Evolutionary conservation across 2,329 filamentous ascomycete species (phyloP).

Genomic region (Claviceps humidiphila): DNA sequence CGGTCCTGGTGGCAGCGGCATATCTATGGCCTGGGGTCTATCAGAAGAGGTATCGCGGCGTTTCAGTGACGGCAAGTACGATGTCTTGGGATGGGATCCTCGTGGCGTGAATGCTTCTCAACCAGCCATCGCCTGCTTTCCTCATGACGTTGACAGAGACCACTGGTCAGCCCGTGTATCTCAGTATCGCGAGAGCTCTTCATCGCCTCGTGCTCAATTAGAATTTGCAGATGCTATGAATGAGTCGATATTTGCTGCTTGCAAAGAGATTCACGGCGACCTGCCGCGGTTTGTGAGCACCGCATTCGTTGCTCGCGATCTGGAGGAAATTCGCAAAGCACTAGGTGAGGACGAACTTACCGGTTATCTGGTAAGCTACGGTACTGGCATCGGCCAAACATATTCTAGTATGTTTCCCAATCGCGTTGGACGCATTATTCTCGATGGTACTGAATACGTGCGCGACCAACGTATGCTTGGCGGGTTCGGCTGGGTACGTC

Average conservation of each 20-base stretch:
- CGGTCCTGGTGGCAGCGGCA: slow-evolving; percentile 36
- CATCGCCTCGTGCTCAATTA: slow-evolving; percentile 24
- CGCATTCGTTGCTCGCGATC: slow-evolving; percentile 31
- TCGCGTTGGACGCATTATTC: slow-evolving; percentile 32
- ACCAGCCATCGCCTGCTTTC: slow-evolving; percentile 32
- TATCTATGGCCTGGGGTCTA: slow-evolving; percentile 24
- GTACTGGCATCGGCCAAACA: slow-evolving; percentile 38
- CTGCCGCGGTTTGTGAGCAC: slow-evolving; percentile 33
- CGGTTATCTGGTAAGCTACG: slow-evolving; percentile 37
- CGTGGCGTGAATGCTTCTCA: slow-evolving; percentile 35
- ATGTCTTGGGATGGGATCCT: slow-evolving; percentile 42
- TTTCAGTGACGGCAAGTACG: slow-evolving; percentile 28
- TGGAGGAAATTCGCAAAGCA: slow-evolving; percentile 34
- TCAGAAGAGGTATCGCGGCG: slow-evolving; percentile 25
- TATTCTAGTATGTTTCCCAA: slow-evolving; percentile 37
- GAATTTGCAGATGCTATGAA: slow-evolving; percentile 32
- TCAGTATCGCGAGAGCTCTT: slow-evolving; percentile 25
- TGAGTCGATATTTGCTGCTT: slow-evolving; percentile 29
- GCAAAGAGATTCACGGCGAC: slow-evolving; percentile 29
- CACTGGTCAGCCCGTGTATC: slow-evolving; percentile 28
- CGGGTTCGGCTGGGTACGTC: slow-evolving; percentile 26
- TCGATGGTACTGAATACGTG: slow-evolving; percentile 36
- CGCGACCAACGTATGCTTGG: slow-evolving; percentile 30
- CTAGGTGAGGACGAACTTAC: slow-evolving; percentile 33
- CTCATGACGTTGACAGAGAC: slow-evolving; percentile 30